Base-by-base conservation (phyloP, 768 basidiomycete genomes). In the Ephemerocybe angulata region DNA sequence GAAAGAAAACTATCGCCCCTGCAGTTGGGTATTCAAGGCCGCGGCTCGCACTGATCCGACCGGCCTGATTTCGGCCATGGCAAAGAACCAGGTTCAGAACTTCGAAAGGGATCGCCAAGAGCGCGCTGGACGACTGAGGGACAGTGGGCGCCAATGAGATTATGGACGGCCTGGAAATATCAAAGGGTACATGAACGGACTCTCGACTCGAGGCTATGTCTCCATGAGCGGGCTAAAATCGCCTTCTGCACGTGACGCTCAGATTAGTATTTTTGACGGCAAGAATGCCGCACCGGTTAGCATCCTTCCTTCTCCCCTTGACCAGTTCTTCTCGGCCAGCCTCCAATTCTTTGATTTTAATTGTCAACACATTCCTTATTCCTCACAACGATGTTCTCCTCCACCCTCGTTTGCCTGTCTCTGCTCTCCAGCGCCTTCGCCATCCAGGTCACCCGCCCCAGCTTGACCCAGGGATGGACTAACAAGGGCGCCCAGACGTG, bases 381-480 rank as follows among this genome's bases (percentile, higher is more conserved):
- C 25, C 37, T 35, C 5, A 30, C 38, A 17, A 43, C 51, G 15
- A 41, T 41, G 51, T 38, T 41, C 50, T 28, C 53, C 68, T n/a
- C 48, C 48, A 50, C 48, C 24, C 48, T 51, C 58, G 41, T 81
- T 60, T 68, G 83, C 63, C 67, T 86, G 59, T 70, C 75, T 50
- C 62, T 81, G 60, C 75, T 75, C 55, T 76, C 84, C 56, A 77
- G 84, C 22, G 80, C 80, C 35, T 69, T 78, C 54, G 90, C 87
- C n/a, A 86, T 86, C 73, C 53, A 65, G 53, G 81, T 93, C 67
- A 79, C 75, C 41, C 68, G 64, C 50, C 88, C 89, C 41, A 74
- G 65, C 56, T 53, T 52, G 4, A 57, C 63, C 38, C 57, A 73
- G 22, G 79, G 77, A 46, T 92, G 90, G 90, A 78, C 76, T 28